phyloP scores from a whole-genome alignment of 2,329 filamentous ascomycete genomes.

The Huntiella bhutanensis region DNA sequence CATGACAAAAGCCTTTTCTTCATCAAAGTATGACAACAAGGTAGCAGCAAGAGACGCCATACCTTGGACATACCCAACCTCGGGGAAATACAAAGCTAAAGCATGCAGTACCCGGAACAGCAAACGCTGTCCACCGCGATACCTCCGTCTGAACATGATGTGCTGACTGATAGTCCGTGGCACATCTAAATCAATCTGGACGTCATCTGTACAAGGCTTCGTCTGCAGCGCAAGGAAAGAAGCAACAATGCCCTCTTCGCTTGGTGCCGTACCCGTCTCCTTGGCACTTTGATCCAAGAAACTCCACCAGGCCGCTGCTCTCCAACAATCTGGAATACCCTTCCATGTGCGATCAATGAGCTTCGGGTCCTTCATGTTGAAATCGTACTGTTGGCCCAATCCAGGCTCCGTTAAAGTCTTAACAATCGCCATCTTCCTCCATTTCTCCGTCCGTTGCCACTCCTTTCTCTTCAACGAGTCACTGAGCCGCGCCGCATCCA shows the following conservation, averaged over 20 bases:
- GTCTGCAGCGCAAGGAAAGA: slow-evolving; percentile 56
- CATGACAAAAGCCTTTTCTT: slow-evolving; percentile 91
- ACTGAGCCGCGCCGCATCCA: slow-evolving; percentile 30
- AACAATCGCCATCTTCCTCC: slow-evolving; percentile 46
- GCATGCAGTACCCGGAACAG: slow-evolving; percentile 86
- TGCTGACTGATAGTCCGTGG: slow-evolving; percentile 86
- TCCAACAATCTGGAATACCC: slow-evolving; percentile 91
- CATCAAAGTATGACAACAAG: slow-evolving; percentile 88
- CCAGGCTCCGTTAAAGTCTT: slow-evolving; percentile 30
- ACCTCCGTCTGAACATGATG: slow-evolving; percentile 89
- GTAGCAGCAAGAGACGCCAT: slow-evolving; percentile 92
- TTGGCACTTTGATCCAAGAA: slow-evolving; percentile 67
- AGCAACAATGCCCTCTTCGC: slow-evolving; percentile 52
- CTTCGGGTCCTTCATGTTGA: slow-evolving; percentile 67
- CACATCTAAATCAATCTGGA: slow-evolving; percentile 94
- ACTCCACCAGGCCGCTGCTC: slow-evolving; percentile 81
- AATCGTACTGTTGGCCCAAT: slow-evolving; percentile 50
- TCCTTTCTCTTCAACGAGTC: slow-evolving; percentile 44
- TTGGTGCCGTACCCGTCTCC: slow-evolving; percentile 35
- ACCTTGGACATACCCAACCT: slow-evolving; percentile 89
- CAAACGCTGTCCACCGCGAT: slow-evolving; percentile 77
- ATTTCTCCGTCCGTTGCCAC: slow-evolving; percentile 43
- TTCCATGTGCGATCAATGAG: slow-evolving; percentile 90
- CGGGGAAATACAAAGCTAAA: slow-evolving; percentile 75
- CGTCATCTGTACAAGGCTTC: slow-evolving; percentile 66